Base-by-base conservation (phyloP, 2,329 filamentous ascomycete genomes). In the Colletotrichum euphorbiae region DNA sequence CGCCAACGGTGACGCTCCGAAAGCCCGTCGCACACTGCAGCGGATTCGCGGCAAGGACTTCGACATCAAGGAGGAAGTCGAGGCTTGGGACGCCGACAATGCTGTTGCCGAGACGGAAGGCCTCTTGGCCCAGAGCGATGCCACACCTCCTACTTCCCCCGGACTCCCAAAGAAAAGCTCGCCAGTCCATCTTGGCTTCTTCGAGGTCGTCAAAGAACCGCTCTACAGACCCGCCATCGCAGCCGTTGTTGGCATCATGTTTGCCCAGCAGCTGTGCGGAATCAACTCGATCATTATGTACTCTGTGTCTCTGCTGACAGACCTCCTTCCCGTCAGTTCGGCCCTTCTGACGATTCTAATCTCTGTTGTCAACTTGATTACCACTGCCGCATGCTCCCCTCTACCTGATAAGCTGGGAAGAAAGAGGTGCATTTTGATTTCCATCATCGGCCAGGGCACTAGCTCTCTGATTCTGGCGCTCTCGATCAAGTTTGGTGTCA, bases 261-360 rank as follows among this genome's bases (percentile, higher is more conserved):
- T 94, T 67, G 91, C 93, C 1, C 96, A 98, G 77, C 96, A 99
- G 78, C 85, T 98, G 42, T 95, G 92, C 67, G 95, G 93, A 52
- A 95, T 98, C 81, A 98, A 99, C 85, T 95, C 92, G 67, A 95
- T 98, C 75, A 92, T 98, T 80, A 98, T 99, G 94, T 99, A 99
- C 80, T 97, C 94, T 2, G 96, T 98, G 6, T 94, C 93, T 0
- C 89, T 99, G 1, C 87, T 99, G 13, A 89, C 91, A 36, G 89
- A 90, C 70, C 86, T 98, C 2, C 87, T 99, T 0, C 91, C 93
- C 3, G 88, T 93, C 52, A 93, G 90, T 70, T 95, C 94, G 0
- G 91, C 91, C 0, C 81, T 97, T 1, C 85, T 99, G 59, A 97
- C 95, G 62, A 95, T 98, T 69, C 81, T 92, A 62, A 94, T 98